Base-by-base conservation (phyloP, 371 early-diverging fungal species). In the Rhizopus microsporus region DNA sequence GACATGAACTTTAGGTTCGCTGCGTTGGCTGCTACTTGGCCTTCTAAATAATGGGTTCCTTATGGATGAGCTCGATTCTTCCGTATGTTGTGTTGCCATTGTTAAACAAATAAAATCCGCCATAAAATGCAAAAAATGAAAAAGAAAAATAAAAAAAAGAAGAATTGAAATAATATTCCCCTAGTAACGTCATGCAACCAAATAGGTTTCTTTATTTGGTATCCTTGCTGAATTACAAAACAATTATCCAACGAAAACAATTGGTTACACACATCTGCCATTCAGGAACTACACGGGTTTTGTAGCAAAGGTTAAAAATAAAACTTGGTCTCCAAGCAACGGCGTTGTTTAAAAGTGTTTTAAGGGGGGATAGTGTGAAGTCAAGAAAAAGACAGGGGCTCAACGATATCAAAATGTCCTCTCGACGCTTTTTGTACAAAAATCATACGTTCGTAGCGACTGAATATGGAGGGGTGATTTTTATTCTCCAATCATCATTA, bases 1-100 rank as follows among this genome's bases (percentile, higher is more conserved):
- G 31, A 91, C 82, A 68, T 88, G 88, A 32, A 37, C 12, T 34
- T 7, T 44, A n/a, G 32, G 15, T 15, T 38, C 39, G 48, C 8
- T 30, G 43, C 12, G 33, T 13, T 8, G 34, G 29, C 43, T 54
- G 8, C 29, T 23, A 23, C 23, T 23, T 13, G 64, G 51, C 56
- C 64, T 59, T 59, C 64, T 52, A 34, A 59, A 58, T 43, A 54
- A 58, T 48, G 39, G 30, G 37, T 9, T 31, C 10, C 39, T 37
- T 43, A 39, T 55, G 46, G 33, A 29, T 51, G 51, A 12, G 40
- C 31, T 46, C 13, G 35, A 29, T 47, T 51, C 52, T 16, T 61
- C 56, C 23, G 62, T 51, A 43, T 62, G 56, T 33, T 67, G 62
- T 46, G 62, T 39, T 4, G 67, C 62, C 67, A 67, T 67, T 13